Conservation (phyloP, 495 filamentous ascomycete species). For the Penicillium herquei region DNA sequence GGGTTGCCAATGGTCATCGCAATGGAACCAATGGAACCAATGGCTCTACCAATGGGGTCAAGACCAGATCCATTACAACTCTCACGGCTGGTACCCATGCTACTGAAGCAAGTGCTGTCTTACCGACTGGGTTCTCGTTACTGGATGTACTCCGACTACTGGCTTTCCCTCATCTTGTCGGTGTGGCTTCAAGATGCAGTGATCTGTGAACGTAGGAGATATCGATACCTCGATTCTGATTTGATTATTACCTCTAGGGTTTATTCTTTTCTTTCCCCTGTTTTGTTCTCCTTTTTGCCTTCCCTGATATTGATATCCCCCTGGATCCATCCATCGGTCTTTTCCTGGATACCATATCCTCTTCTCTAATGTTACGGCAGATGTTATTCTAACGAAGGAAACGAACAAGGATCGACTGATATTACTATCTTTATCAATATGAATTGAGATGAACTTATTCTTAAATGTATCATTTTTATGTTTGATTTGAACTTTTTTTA, state of each 20-base stretch:
- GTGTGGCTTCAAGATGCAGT: conserved; percentile 1
- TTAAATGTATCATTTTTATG: too few species aligned
- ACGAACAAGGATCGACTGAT: too few species aligned
- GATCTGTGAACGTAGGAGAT: not conserved
- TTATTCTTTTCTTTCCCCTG: not conserved
- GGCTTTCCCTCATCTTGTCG: conserved; percentile 1
- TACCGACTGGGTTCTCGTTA: conserved; percentile 18
- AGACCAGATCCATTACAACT: conserved; percentile 52
- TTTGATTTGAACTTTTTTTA: too few species aligned
- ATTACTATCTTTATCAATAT: not conserved
- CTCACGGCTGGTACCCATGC: conserved; percentile 63
- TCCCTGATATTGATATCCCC: not conserved
- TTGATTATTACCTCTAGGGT: not conserved
- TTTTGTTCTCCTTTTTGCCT: not conserved
- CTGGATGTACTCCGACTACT: conserved; percentile 12
- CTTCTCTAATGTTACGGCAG: not conserved
- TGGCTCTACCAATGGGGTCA: too few species aligned
- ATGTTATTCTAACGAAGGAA: too few species aligned
- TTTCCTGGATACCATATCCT: not conserved
- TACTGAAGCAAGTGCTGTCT: conserved; percentile 26
- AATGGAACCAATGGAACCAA: not conserved
- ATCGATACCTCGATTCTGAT: not conserved
- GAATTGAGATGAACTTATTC: not conserved
- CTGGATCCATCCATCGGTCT: not conserved
- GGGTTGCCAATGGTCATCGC: not conserved